Evolutionary conservation across 208 protist species (phyloP), one percentile per base, ranked within the genome.

Genomic region (Strigomonas galati): DNA sequence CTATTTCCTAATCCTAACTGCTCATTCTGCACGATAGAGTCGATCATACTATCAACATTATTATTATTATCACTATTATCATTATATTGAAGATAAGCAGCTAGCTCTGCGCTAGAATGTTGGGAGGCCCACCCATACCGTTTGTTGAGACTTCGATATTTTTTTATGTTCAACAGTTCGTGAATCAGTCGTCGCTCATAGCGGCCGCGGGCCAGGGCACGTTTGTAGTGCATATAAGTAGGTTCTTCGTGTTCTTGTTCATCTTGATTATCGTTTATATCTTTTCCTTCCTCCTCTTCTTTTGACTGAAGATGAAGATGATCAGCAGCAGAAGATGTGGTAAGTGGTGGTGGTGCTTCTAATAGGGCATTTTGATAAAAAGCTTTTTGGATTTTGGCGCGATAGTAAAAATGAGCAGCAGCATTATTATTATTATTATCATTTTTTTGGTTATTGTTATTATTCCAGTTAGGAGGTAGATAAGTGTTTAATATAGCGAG

Each of bases 61-160:
- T 40, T 10, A 10, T 40, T 10, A 14, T 4, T 10, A 10, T 4
- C 35, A 4, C 35, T 40, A 14, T 10, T 40, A 4, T 10, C 35
- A 10, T 4, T 10, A 40, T 10, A n/a, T n/a, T n/a, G n/a, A 10
- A 40, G 35, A 10, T 40, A 40, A 10, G 35, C 35, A 4, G 35
- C 35, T 4, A 89, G 59, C 52, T 89, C 79, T 0, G 64, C 65
- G 6, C 53, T 35, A 27, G 69, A 76, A 24, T 82, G 81, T 55
- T 79, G 67, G 44, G 77, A 79, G 14, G 78, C 48, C 87, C 83
- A 89, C 7, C 66, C 55, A 40, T 93, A 89, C 0, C 81, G 78
- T 54, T 93, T 93, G 31, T 80, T 26, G 60, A 93, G 78, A 4
- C 80, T 82, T 23, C 87, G 83, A 44, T 83, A 93, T 62, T 86